Base-by-base conservation (phyloP, 2,329 filamentous ascomycete species). In the Botrytis porri region DNA sequence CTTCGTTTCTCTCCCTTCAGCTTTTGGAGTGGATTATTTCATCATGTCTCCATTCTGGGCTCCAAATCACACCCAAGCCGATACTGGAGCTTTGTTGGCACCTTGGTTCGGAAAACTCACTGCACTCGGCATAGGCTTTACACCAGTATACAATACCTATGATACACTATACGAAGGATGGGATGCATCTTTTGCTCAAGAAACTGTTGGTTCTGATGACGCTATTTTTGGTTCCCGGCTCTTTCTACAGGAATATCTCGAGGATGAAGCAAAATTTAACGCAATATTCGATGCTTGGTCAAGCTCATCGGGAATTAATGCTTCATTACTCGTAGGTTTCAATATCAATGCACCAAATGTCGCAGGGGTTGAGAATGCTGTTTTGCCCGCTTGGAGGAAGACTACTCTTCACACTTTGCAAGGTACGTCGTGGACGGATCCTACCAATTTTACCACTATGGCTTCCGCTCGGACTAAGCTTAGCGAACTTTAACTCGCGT, bases 91-190 rank as follows among this genome's bases (percentile, higher is more conserved):
- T 16, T 69, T 77, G 1, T 80, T 84, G 65, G 78, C 79, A 0
- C 84, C 84, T 0, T 78, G 84, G 29, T 77, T 85, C 14, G 78
- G 80, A 0, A 83, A 84, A 45, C 82, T 83, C 32, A 73, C 70
- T 45, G 73, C 54, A 18, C 62, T 78, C 9, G 75, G 74, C 20
- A 77, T 78, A 20, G 37, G 63, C 0, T 64, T 75, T 1, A 71
- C 37, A 77, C 82, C 37, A 18, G 70, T 71, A 14, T 82, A 62
- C 84, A 84, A 65, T 25, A 73, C 63, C 43, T 77, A 76, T 37
- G 62, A 71, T 22, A 74, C 63, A 39, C 69, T 77, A 16, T 51
- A 67, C n/a, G 51, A 67, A 48, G 63, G 63, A 22, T 86, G 83
- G 79, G 77, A 78, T 25, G 79, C 81, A 69, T 81, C 80, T 71